Evolutionary conservation across 768 basidiomycete genomes (phyloP).

Genomic region (Tricholoma sp.): DNA sequence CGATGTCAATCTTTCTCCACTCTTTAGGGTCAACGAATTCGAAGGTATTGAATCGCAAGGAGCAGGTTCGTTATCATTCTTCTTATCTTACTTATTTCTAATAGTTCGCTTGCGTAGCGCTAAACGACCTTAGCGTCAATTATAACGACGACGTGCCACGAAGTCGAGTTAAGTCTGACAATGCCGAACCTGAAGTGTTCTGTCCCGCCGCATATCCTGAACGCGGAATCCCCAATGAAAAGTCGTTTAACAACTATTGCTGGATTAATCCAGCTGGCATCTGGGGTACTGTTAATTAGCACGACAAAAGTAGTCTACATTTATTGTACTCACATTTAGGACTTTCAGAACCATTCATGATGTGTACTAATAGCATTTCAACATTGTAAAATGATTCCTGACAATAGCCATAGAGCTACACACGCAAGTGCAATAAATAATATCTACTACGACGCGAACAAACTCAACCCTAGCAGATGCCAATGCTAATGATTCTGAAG

Average conservation of each 20-base stretch:
- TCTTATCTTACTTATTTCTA: neutral
- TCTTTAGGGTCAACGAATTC: conserved; percentile 15
- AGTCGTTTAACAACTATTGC: conserved; percentile 11
- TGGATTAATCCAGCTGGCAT: conserved; percentile 25
- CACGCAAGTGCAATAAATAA: neutral
- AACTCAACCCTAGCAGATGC: neutral
- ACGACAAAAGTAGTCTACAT: neutral
- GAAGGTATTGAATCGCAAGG: conserved; percentile 11
- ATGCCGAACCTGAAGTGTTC: conserved; percentile 11
- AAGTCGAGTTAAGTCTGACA: neutral
- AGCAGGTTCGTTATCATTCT: conserved; percentile 1
- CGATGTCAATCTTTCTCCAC: neutral
- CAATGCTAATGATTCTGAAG: neutral
- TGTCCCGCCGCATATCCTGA: conserved; percentile 13
- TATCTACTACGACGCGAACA: neutral
- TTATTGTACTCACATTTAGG: neutral
- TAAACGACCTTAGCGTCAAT: conserved; percentile 4
- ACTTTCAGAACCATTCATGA: neutral
- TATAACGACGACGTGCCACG: conserved; percentile 8
- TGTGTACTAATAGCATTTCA: neutral
- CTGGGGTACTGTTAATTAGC: conserved; percentile 11
- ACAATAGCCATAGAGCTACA: neutral
- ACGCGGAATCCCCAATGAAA: neutral
- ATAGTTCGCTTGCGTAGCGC: neutral
- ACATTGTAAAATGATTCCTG: neutral